Conservation (phyloP, 192 early-diverging fungal species). For the Coemansia sp. region DNA sequence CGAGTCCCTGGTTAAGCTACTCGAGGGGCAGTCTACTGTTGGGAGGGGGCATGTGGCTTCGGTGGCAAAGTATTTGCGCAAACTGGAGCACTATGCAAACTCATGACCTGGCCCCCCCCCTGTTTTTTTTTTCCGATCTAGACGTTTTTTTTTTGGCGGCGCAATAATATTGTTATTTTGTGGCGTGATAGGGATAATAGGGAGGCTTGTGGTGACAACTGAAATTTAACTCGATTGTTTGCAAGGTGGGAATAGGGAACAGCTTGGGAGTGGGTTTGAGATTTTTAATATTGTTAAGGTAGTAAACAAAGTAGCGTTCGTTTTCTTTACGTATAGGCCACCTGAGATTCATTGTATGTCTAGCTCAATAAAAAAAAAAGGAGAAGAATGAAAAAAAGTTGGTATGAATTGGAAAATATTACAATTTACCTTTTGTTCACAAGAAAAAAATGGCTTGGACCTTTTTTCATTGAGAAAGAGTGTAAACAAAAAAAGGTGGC, state of each 20-base stretch:
- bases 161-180: neutral
- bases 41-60: neutral
- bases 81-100: constrained; percentile 38
- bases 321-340: too few species aligned
- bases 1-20: constrained; percentile 19
- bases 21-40: constrained; percentile 2
- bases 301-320: neutral
- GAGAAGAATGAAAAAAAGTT: neutral
- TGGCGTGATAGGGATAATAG: neutral
- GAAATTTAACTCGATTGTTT: neutral
- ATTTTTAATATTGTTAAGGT: neutral
- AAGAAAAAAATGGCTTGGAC: neutral
- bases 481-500: neutral
- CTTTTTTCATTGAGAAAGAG: neutral
- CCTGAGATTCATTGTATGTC: neutral
- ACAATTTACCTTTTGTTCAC: neutral
- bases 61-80: constrained; percentile 27
- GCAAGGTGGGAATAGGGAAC: neutral
- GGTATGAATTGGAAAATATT: neutral
- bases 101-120: neutral
- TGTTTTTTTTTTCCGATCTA: too few species aligned
- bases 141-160: too few species aligned
- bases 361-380: neutral
- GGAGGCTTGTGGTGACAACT: neutral
- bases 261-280: neutral